Evolutionary conservation across 192 early-diverging fungal genomes (phyloP).

Genomic region (Funneliformis mosseae): DNA sequence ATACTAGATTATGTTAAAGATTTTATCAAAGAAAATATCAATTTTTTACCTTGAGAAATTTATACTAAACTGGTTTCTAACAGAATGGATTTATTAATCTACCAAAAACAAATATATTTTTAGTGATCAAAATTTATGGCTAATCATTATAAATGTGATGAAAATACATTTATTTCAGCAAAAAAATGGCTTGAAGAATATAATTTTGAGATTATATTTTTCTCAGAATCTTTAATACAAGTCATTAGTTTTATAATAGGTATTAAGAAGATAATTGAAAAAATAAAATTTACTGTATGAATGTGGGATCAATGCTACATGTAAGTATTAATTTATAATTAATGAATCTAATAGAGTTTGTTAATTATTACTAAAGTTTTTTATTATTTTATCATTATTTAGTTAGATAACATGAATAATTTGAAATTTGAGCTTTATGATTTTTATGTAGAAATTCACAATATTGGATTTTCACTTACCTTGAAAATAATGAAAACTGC

Average conservation of each 20-base stretch:
- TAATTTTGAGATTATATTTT: background rate
- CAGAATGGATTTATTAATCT: background rate
- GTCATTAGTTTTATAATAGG: background rate
- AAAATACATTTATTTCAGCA: background rate
- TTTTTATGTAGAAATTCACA: background rate
- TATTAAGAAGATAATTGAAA: background rate
- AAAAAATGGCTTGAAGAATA: background rate
- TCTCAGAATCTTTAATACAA: background rate
- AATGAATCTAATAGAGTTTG: background rate
- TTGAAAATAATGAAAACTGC: background rate
- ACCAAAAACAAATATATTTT: background rate
- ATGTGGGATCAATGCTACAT: background rate
- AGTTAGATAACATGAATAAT: background rate
- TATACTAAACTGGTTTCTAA: too few relatives aligned
- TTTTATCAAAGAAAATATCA: too few relatives aligned
- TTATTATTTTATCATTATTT: background rate
- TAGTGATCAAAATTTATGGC: background rate
- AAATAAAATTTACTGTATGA: background rate
- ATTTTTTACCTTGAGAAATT: too few relatives aligned
- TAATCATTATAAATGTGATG: background rate
- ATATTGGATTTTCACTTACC: background rate
- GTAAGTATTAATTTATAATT: background rate
- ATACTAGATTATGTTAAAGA: too few relatives aligned
- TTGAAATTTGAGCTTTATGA: background rate
- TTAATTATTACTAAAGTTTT: background rate